phyloP scores from a whole-genome alignment of 2,329 filamentous ascomycete genomes.

The Diaporthe australafricana region DNA sequence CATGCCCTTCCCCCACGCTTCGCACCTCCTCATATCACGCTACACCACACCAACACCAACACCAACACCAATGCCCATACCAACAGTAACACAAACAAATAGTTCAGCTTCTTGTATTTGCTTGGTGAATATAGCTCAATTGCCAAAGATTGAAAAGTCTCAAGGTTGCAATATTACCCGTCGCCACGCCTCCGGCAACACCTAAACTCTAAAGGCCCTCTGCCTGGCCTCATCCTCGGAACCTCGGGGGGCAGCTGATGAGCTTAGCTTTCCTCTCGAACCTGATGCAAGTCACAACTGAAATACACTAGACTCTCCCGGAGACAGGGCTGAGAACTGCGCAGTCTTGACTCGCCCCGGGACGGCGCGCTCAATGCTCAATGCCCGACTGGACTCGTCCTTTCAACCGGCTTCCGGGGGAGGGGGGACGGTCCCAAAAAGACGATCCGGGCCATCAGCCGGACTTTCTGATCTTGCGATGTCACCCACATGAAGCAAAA shows the following conservation, averaged over 20 bases:
- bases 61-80: neutral
- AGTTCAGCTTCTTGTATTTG: neutral
- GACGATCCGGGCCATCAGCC: slow-evolving; percentile 23
- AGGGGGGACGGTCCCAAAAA: too few species aligned
- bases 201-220: neutral
- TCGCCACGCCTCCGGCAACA: neutral
- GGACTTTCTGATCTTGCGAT: slow-evolving; percentile 6
- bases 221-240: neutral
- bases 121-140: too few species aligned
- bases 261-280: neutral
- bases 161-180: neutral
- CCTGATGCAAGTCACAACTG: neutral
- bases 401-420: too few species aligned
- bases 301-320: neutral
- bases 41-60: neutral
- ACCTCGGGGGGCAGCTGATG: too few species aligned
- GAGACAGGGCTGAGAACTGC: slow-evolving; percentile 15
- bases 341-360: slow-evolving; percentile 6
- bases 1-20: neutral
- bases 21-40: neutral
- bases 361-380: neutral
- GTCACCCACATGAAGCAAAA: slow-evolving; percentile 19
- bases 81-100: too few species aligned
- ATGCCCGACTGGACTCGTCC: too few species aligned
- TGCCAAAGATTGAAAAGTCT: too few species aligned